A percentile compares a stretch with the other conserved stretches of the same genome.
Evolutionary conservation across 2,329 filamentous ascomycete genomes (phyloP).

Genomic region (Tolypocladium ovalisporum): DNA sequence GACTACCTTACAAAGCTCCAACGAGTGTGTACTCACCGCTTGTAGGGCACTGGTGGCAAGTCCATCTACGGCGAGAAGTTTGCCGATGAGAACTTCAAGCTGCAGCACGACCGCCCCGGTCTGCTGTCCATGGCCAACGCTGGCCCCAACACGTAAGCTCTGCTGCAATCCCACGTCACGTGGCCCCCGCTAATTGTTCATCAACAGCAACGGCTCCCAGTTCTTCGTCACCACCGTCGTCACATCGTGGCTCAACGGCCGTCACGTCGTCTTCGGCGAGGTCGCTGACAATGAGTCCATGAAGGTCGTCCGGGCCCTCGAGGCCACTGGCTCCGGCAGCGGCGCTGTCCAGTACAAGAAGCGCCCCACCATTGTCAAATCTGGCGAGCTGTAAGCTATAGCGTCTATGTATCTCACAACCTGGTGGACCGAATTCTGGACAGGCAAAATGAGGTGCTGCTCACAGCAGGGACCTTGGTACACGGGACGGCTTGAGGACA

Average conservation of each 20-base stretch:
- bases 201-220: conserved; percentile 82
- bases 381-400: conserved; percentile 35
- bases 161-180: not conserved
- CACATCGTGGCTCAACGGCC: conserved; percentile 75
- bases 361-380: conserved; percentile 46
- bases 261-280: conserved; percentile 79
- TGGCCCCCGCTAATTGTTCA: conserved; percentile 19
- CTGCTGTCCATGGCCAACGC: conserved; percentile 93
- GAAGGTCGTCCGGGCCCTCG: conserved; percentile 47
- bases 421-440: not conserved
- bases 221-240: conserved; percentile 95
- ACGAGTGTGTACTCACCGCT: conserved; percentile 5
- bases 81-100: conserved; percentile 79
- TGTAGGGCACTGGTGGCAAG: conserved; percentile 76
- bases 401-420: conserved; percentile 3
- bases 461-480: not conserved
- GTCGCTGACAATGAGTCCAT: conserved; percentile 43
- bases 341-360: conserved; percentile 45
- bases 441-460: not conserved
- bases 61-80: conserved; percentile 97
- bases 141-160: conserved; percentile 74
- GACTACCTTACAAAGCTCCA: not conserved
- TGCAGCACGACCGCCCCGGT: conserved; percentile 63
- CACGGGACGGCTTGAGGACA: not conserved
- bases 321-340: conserved; percentile 45